These are phyloP conservation scores for Petasospora rhodanensis DNA, from an alignment of 1,139 yeast genomes.

Conservation along the genomic window DNA sequence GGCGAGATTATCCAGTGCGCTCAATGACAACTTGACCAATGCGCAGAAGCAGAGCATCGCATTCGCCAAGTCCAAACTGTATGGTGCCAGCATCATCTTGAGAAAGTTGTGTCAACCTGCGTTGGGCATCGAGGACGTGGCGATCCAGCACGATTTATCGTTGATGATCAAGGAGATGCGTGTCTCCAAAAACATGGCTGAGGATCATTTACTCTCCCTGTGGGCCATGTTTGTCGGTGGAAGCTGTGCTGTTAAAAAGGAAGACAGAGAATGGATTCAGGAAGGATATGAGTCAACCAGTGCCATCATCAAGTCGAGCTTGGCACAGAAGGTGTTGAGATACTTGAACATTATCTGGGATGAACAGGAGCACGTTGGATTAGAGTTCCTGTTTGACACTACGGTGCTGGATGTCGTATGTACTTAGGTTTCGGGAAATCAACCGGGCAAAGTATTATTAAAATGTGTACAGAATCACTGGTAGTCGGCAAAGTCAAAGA, in stretches of 20 bases:
- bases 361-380: constrained; percentile 18
- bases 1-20: constrained; percentile 3
- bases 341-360: constrained; percentile 24
- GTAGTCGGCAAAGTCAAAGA: constrained; percentile 10
- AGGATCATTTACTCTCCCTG: constrained; percentile 15
- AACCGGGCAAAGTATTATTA: too few species aligned
- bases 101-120: constrained; percentile 15
- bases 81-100: constrained; percentile 16
- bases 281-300: constrained; percentile 13
- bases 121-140: constrained; percentile 10
- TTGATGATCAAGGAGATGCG: constrained; percentile 11
- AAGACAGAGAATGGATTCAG: constrained; percentile 13
- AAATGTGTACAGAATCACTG: too few species aligned
- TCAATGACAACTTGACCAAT: constrained; percentile 1
- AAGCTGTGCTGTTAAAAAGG: constrained; percentile 12
- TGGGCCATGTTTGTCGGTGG: constrained; percentile 25
- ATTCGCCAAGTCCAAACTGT: constrained; percentile 15
- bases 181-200: constrained; percentile 7
- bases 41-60: constrained; percentile 15
- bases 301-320: constrained; percentile 15
- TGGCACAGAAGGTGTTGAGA: constrained; percentile 21
- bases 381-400: constrained; percentile 24
- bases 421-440: too few species aligned
- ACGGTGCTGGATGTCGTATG: constrained; percentile 23
- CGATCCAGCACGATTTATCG: constrained; percentile 14